Percentiles rank a stretch among this genome's conserved stretches.
phyloP scores from a whole-genome alignment of 2,329 filamentous ascomycete species.

The Stachybotrys elegans region DNA sequence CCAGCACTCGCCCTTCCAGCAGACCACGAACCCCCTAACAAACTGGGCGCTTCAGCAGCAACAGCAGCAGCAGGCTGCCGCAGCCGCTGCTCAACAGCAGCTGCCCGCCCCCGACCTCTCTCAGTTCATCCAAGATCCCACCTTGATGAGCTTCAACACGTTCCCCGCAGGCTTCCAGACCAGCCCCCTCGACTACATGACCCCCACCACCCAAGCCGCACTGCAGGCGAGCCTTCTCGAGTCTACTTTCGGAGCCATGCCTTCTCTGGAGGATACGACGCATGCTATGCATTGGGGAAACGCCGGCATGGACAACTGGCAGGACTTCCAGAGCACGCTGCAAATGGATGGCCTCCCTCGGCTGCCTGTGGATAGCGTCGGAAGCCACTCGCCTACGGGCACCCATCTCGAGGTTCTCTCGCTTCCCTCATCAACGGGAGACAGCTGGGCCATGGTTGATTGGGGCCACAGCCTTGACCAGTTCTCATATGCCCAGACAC shows the following conservation, averaged over 20 bases:
- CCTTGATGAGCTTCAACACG: slow-evolving; percentile 50
- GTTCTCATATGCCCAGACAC: slow-evolving; percentile 40
- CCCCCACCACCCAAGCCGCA: slow-evolving; percentile 56
- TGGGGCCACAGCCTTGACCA: slow-evolving; percentile 66
- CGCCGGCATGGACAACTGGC: slow-evolving; percentile 66
- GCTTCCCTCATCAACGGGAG: slow-evolving; percentile 73
- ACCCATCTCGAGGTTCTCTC: slow-evolving; percentile 81
- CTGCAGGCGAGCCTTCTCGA: slow-evolving; percentile 61
- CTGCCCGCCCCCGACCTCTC: slow-evolving; percentile 41
- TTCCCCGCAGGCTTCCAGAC: slow-evolving; percentile 49
- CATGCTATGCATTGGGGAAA: slow-evolving; percentile 56
- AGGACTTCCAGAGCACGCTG: slow-evolving; percentile 64
- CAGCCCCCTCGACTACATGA: slow-evolving; percentile 56
- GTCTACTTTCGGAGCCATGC: slow-evolving; percentile 54
- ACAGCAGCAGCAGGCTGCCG: slow-evolving; percentile 34
- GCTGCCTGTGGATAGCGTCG: slow-evolving; percentile 36
- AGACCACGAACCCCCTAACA: slow-evolving; percentile 46
- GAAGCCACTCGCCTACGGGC: slow-evolving; percentile 40
- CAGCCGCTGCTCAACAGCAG: slow-evolving; percentile 22
- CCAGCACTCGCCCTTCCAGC: slow-evolving; percentile 51
- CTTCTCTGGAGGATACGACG: slow-evolving; percentile 49
- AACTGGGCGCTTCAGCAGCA: slow-evolving; percentile 59
- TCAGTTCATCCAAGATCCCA: slow-evolving; percentile 52
- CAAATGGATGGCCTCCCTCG: slow-evolving; percentile 47
- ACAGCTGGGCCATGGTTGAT: slow-evolving; percentile 82